Conservation (phyloP, 148 eudicot genomes). For the Rhododendron ovatum region DNA sequence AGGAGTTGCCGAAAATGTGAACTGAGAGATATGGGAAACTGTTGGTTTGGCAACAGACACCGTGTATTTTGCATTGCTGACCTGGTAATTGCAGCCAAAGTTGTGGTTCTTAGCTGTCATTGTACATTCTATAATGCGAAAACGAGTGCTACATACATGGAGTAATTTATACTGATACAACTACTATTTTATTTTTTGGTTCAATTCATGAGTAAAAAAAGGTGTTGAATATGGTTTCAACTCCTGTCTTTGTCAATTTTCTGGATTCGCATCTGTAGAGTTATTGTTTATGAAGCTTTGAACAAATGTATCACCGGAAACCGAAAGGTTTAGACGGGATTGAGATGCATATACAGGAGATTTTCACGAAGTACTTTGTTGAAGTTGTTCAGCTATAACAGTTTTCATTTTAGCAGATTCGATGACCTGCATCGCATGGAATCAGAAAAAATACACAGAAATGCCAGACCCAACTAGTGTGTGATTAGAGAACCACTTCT, state of each 20-base stretch:
- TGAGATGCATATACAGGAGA: neutral
- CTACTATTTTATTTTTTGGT: neutral
- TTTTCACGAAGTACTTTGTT: neutral
- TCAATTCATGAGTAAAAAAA: neutral
- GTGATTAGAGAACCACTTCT: neutral
- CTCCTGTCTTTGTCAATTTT: neutral
- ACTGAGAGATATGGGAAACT: neutral
- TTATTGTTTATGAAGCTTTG: neutral
- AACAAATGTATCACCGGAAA: neutral
- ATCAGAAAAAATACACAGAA: neutral
- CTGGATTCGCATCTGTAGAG: neutral
- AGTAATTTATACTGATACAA: neutral
- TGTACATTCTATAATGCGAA: conserved; percentile 1
- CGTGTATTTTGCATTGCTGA: neutral
- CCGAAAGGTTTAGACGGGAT: neutral
- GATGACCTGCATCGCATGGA: too few species aligned
- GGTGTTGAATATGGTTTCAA: conserved; percentile 3
- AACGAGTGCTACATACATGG: neutral
- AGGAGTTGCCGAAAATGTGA: conserved; percentile 6
- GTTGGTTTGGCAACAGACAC: neutral
- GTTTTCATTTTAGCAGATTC: neutral
- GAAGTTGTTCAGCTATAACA: neutral
- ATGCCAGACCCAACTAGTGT: neutral
- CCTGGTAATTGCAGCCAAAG: neutral
- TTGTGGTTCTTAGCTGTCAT: conserved; percentile 4